Evolutionary conservation across 331 rosid genomes (phyloP).

Genomic region (Rosa hybrid): DNA sequence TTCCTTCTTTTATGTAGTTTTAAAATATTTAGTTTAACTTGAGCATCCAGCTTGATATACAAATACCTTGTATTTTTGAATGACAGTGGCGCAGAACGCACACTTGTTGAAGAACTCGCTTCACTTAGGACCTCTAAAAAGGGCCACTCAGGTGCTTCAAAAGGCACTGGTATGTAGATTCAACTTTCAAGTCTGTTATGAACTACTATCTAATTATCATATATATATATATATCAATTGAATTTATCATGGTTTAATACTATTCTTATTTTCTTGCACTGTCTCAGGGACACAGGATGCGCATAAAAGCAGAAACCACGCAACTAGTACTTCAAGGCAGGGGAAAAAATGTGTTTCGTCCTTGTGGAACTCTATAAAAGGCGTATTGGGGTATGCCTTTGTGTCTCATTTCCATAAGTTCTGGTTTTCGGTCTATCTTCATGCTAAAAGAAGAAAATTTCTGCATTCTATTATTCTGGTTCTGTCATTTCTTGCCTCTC

Average conservation of each 20-base stretch:
- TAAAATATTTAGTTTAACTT: background rate
- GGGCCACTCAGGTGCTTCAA: constrained; percentile 36
- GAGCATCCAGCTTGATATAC: constrained; percentile 11
- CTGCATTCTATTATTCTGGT: background rate
- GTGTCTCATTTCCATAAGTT: background rate
- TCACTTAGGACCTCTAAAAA: constrained; percentile 50
- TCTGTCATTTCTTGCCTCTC: background rate
- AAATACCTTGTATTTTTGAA: constrained; percentile 7
- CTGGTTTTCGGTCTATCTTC: background rate
- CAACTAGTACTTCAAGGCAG: constrained; percentile 35
- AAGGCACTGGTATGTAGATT: constrained; percentile 37
- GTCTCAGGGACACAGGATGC: constrained; percentile 44
- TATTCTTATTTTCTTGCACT: constrained; percentile 8
- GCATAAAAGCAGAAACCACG: constrained; percentile 27
- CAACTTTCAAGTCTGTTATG: background rate
- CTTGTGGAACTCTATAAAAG: constrained; percentile 62
- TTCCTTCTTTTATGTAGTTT: constrained; percentile 8
- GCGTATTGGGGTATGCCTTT: constrained; percentile 60
- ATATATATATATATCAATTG: background rate
- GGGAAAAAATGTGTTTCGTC: constrained; percentile 34
- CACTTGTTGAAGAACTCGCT: constrained; percentile 66
- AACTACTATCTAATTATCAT: constrained; percentile 2
- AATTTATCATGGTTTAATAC: constrained; percentile 6
- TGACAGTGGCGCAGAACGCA: constrained; percentile 62
- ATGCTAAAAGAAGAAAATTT: too few species aligned